A percentile compares a stretch with the other conserved stretches of the same genome.
These are phyloP conservation scores for Lanmaoa pseudosensibilis DNA, from an alignment of 768 basidiomycete species.

Conservation along the genomic window DNA sequence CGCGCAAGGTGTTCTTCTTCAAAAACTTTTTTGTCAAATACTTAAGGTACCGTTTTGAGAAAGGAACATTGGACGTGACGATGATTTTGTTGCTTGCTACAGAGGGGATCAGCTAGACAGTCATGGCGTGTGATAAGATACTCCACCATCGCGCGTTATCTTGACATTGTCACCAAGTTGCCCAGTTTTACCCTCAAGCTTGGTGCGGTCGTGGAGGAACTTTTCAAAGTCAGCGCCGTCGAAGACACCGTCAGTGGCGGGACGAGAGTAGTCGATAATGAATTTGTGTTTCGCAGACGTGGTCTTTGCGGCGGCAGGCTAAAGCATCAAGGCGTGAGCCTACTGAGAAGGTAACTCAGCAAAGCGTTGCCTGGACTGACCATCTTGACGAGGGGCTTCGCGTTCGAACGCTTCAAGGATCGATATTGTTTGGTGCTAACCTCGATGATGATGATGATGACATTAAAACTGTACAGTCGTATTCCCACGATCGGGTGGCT, in stretches of 20 bases:
- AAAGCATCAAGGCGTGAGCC: conserved; percentile 58
- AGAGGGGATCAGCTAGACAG: conserved; percentile 1
- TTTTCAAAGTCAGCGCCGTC: conserved; percentile 75
- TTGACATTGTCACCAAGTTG: conserved; percentile 89
- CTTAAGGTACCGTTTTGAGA: conserved; percentile 98
- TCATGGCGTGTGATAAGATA: conserved; percentile 18
- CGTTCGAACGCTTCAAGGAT: background rate
- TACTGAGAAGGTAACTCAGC: conserved; percentile 93
- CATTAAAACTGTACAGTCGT: conserved; percentile 53
- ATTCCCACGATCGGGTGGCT: conserved; percentile 18
- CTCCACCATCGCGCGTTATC: conserved; percentile 78
- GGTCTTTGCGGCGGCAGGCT: conserved; percentile 59
- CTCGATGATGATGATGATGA: conserved; percentile 15
- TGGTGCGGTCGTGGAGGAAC: conserved; percentile 91
- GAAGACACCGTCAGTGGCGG: conserved; percentile 63
- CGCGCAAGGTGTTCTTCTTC: conserved; percentile 94
- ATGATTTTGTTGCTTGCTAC: conserved; percentile 79
- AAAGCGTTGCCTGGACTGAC: conserved; percentile 79
- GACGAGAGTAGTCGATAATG: conserved; percentile 82
- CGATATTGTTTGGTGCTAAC: background rate
- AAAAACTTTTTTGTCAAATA: conserved; percentile 99
- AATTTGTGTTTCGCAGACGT: conserved; percentile 70
- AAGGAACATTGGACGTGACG: conserved; percentile 80
- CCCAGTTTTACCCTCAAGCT: conserved; percentile 89
- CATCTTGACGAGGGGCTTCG: conserved; percentile 49